These are phyloP conservation scores for Thalassiosira hispida DNA, from an alignment of 352 stramenopile species.

Conservation along the genomic window DNA sequence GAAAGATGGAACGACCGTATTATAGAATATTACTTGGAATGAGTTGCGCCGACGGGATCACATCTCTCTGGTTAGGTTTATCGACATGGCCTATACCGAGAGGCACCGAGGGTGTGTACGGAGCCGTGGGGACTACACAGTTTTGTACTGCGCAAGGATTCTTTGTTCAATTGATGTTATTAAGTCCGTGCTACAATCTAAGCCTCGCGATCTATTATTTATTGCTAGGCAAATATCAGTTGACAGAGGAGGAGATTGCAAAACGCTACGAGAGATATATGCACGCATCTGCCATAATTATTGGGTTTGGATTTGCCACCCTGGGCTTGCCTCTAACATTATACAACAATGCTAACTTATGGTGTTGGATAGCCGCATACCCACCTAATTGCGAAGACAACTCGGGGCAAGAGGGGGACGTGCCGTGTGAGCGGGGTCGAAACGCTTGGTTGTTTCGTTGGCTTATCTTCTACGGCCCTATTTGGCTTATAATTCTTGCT, in stretches of 20 bases:
- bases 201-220: conserved; percentile 54
- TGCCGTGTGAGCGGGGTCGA: conserved; percentile 29
- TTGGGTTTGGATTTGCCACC: conserved; percentile 27
- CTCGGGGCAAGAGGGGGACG: neutral
- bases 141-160: conserved; percentile 42
- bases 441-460: conserved; percentile 40
- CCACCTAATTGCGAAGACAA: conserved; percentile 37
- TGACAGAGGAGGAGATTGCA: conserved; percentile 38
- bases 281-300: conserved; percentile 34
- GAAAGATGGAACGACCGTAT: conserved; percentile 26
- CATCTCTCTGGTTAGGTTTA: conserved; percentile 19
- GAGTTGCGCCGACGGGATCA: conserved; percentile 13
- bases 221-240: conserved; percentile 36
- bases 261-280: conserved; percentile 42
- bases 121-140: conserved; percentile 14
- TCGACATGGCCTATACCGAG: conserved; percentile 37
- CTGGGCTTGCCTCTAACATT: conserved; percentile 27
- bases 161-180: conserved; percentile 37
- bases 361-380: conserved; percentile 56
- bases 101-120: conserved; percentile 14
- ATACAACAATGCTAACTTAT: conserved; percentile 52
- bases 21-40: conserved; percentile 43
- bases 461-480: conserved; percentile 36
- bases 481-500: conserved; percentile 26
- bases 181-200: conserved; percentile 51